Conservation (phyloP, 306 rosid genomes). For the Ceratonia siliqua region DNA sequence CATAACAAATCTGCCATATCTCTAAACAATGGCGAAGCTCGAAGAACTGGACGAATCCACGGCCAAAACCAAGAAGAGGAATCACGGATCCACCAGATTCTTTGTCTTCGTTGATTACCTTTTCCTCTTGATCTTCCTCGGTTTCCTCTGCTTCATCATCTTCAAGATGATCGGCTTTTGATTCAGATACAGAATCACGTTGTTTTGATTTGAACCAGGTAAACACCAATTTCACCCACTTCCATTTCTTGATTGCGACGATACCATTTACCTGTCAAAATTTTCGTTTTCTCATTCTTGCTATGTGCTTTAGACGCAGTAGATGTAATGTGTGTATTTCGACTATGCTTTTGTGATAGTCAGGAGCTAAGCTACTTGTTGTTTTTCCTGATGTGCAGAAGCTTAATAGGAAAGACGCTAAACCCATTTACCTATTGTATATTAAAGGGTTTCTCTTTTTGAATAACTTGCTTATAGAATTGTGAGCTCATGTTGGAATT, state of each 20-base stretch:
- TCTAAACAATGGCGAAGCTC: slow-evolving; percentile 53
- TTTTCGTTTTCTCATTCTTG: not conserved
- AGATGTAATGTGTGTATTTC: not conserved
- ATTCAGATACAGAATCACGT: slow-evolving; percentile 27
- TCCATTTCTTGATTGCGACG: not conserved
- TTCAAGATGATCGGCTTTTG: slow-evolving; percentile 53
- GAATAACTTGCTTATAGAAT: not conserved
- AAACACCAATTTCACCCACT: not conserved
- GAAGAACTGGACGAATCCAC: slow-evolving; percentile 45
- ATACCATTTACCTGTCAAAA: not conserved
- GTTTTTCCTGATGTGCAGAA: not conserved
- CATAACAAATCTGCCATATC: not conserved
- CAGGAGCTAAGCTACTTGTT: not conserved
- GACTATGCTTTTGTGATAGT: not conserved
- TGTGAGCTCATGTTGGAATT: not conserved
- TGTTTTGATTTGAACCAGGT: slow-evolving; percentile 42
- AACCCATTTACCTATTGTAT: not conserved
- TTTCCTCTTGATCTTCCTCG: slow-evolving; percentile 60
- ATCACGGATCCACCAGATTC: slow-evolving; percentile 60
- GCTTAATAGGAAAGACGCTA: too few species aligned
- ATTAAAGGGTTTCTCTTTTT: not conserved
- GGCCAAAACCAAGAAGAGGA: slow-evolving; percentile 46
- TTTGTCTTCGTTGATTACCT: slow-evolving; percentile 78
- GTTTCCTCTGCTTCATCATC: slow-evolving; percentile 60
- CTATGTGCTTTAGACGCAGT: not conserved